Conservation (phyloP, 2,329 filamentous ascomycete species). For the Nigrograna mackinnonii region DNA sequence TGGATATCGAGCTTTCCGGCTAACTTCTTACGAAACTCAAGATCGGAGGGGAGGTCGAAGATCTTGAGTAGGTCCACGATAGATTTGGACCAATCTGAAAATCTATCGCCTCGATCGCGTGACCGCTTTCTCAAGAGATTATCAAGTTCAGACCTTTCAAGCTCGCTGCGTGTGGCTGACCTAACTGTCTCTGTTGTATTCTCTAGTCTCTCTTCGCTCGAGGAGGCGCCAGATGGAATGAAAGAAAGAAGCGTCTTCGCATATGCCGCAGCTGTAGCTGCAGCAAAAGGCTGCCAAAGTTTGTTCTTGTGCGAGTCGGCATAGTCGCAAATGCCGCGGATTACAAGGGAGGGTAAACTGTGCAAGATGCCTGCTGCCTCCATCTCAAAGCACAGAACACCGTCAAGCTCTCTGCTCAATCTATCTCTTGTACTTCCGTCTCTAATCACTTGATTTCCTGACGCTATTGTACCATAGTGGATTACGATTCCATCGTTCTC, state of each 20-base stretch:
- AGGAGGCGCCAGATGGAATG: too few relatives aligned
- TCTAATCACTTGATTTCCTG: conserved; percentile 4
- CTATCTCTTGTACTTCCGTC: conserved; percentile 1
- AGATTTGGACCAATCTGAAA: too few relatives aligned
- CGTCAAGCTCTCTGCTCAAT: neutral
- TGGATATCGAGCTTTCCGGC: too few relatives aligned
- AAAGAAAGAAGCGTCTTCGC: conserved; percentile 2
- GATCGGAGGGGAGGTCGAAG: too few relatives aligned
- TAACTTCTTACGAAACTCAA: too few relatives aligned
- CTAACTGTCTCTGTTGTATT: too few relatives aligned
- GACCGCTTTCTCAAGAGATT: too few relatives aligned
- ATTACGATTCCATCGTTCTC: neutral
- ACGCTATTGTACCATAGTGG: conserved; percentile 1
- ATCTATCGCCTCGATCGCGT: too few relatives aligned
- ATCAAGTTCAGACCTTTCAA: too few relatives aligned
- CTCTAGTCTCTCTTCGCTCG: too few relatives aligned
- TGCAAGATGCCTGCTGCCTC: conserved; percentile 2
- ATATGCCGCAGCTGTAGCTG: conserved; percentile 3
- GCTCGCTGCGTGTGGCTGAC: too few relatives aligned
- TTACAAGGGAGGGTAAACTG: conserved; percentile 2
- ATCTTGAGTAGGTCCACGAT: too few relatives aligned
- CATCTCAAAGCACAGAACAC: conserved; percentile 5
- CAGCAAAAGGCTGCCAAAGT: conserved; percentile 1
- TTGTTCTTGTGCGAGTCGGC: conserved; percentile 8
- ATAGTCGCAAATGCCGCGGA: conserved; percentile 9